Evolutionary conservation across 805 yeast genomes (phyloP).

Genomic region (Limtongia smithiae): DNA sequence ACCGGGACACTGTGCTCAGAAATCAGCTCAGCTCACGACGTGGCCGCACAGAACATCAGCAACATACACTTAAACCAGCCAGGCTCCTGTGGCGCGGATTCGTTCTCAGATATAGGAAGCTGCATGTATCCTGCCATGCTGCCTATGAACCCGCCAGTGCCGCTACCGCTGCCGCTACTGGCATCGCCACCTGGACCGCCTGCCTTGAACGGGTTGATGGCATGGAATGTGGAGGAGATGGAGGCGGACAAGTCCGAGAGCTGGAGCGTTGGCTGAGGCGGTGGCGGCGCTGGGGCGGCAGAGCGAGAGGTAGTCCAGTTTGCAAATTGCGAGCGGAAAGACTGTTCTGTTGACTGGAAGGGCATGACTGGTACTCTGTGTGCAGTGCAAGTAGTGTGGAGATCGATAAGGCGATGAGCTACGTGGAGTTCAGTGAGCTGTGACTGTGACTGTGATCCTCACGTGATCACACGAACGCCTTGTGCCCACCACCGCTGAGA

Average conservation of each 20-base stretch:
- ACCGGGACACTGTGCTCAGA: conserved; percentile 50
- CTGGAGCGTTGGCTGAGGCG: conserved; percentile 9
- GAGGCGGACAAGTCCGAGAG: conserved; percentile 19
- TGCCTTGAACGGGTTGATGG: conserved; percentile 22
- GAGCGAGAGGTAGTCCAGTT: conserved; percentile 26
- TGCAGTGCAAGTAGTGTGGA: background rate
- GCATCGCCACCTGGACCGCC: no score
- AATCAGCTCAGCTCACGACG: no score
- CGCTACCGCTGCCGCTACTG: no score
- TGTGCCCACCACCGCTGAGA: no score
- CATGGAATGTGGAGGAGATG: conserved; percentile 12
- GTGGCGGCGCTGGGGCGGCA: conserved; percentile 9
- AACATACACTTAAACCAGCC: conserved; percentile 56
- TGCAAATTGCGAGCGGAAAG: conserved; percentile 26
- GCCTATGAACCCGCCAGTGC: no score
- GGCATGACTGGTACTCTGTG: background rate
- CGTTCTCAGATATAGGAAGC: conserved; percentile 61
- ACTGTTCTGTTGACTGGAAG: conserved; percentile 13
- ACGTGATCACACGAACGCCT: no score
- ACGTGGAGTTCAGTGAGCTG: no score
- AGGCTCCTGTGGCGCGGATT: conserved; percentile 50
- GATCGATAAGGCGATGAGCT: background rate
- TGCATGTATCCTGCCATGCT: conserved; percentile 45
- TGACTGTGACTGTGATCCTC: no score
- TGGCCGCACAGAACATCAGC: background rate